Conservation (phyloP, 1,139 yeast genomes). For the Lodderomyces jiufengensis region DNA sequence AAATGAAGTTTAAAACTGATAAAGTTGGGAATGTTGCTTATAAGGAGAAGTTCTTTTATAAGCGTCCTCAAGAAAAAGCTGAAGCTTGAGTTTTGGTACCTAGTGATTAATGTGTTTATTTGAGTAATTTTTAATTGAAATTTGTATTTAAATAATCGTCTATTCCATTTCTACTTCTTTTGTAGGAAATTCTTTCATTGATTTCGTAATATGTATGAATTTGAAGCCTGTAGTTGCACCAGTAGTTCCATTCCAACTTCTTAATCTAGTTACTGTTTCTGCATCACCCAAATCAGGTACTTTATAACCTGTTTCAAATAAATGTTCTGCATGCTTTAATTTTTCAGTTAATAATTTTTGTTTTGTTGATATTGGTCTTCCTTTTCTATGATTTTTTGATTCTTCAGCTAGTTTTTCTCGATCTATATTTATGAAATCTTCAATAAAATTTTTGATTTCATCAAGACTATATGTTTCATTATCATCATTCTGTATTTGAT, state of each 20-base stretch:
- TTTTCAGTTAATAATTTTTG: constrained; percentile 66
- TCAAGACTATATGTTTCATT: constrained; percentile 44
- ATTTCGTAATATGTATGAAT: constrained; percentile 33
- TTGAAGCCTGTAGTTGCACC: constrained; percentile 75
- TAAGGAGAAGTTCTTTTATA: not conserved
- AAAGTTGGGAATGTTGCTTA: not conserved
- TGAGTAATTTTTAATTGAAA: too few relatives aligned
- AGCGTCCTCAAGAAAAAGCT: not conserved
- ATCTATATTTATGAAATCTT: constrained; percentile 62
- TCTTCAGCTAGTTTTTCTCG: constrained; percentile 67
- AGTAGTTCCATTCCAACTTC: constrained; percentile 75
- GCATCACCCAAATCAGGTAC: constrained; percentile 70
- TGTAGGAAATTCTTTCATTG: constrained; percentile 27
- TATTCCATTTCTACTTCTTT: constrained; percentile 25
- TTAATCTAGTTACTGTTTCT: constrained; percentile 55
- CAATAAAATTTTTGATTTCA: constrained; percentile 60
- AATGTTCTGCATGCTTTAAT: constrained; percentile 55
- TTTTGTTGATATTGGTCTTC: constrained; percentile 76
- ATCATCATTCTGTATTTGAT: constrained; percentile 47
- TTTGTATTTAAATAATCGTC: too few relatives aligned
- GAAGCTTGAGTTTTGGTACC: too few relatives aligned
- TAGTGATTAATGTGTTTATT: too few relatives aligned
- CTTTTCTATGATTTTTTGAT: constrained; percentile 65
- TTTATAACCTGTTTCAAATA: constrained; percentile 65
- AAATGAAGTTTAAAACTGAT: not conserved